Evolutionary conservation across 75 land plant genomes (phyloP).

Genomic region (Ceratopteris richardii): DNA sequence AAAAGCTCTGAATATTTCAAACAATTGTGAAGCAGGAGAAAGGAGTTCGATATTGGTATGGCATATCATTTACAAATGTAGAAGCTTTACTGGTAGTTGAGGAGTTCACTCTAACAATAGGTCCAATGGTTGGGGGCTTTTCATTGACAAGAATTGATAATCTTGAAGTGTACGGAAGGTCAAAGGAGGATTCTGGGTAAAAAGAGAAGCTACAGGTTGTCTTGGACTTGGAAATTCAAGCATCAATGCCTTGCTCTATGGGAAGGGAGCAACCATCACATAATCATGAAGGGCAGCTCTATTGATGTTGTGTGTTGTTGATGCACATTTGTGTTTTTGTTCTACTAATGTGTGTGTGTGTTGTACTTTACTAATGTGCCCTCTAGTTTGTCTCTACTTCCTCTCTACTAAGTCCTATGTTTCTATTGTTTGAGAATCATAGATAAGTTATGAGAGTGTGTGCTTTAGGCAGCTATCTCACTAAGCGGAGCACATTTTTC

Average conservation of each 20-base stretch:
- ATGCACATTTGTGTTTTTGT: too few species aligned
- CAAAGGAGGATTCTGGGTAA: conserved; percentile 99
- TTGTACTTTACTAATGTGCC: too few species aligned
- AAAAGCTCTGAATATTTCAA: conserved; percentile 65
- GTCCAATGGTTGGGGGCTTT: conserved; percentile 73
- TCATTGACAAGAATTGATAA: conserved; percentile 78
- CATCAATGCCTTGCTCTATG: conserved; percentile 24
- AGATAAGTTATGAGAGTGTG: too few species aligned
- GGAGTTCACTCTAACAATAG: conserved; percentile 71
- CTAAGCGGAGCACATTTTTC: too few species aligned
- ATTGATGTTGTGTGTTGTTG: too few species aligned
- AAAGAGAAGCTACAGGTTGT: conserved; percentile 94
- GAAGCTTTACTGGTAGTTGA: conserved; percentile 95
- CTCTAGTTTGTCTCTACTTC: too few species aligned
- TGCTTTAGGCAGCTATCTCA: too few species aligned
- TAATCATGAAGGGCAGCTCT: too few species aligned
- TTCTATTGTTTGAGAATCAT: too few species aligned
- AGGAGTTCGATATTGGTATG: conserved; percentile 96
- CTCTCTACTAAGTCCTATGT: too few species aligned
- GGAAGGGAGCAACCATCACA: conserved; percentile 39
- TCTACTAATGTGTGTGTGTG: too few species aligned
- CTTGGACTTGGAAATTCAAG: conserved; percentile 74
- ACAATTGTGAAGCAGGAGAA: conserved; percentile 78
- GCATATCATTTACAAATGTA: conserved; percentile 83
- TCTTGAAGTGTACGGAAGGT: conserved; percentile 92